These are phyloP conservation scores for Thermoascus crustaceus DNA, from an alignment of 2,329 filamentous ascomycete genomes.

Conservation along the genomic window DNA sequence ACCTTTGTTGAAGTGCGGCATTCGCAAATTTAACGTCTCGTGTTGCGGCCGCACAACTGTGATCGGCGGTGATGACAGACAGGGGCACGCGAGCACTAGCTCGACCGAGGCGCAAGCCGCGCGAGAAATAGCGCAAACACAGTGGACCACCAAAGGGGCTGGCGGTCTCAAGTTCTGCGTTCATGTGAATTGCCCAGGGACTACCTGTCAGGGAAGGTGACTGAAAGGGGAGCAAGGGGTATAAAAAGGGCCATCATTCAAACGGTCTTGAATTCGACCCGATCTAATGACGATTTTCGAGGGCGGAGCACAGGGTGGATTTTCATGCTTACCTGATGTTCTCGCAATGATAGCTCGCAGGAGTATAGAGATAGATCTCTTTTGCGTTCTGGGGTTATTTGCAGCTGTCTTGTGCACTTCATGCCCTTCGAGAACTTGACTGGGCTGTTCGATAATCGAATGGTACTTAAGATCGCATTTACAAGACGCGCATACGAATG, in stretches of 20 bases:
- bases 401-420: slow-evolving; percentile 66
- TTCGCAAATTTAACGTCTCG: slow-evolving; percentile 8
- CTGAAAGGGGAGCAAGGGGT: not conserved
- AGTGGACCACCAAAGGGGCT: slow-evolving; percentile 16
- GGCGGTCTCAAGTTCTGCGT: slow-evolving; percentile 6
- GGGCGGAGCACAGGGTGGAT: slow-evolving; percentile 4
- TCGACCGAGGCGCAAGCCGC: slow-evolving; percentile 11
- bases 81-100: slow-evolving; percentile 21
- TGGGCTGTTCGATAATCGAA: slow-evolving; percentile 56
- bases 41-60: slow-evolving; percentile 10
- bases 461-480: slow-evolving; percentile 77
- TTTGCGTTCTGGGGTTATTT: slow-evolving; percentile 61
- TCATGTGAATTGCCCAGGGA: not conserved
- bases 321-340: slow-evolving; percentile 55
- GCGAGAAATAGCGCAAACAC: slow-evolving; percentile 20
- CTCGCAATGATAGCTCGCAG: slow-evolving; percentile 61
- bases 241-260: not conserved
- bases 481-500: slow-evolving; percentile 74
- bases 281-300: slow-evolving; percentile 1
- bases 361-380: slow-evolving; percentile 67
- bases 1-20: not conserved
- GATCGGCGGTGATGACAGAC: slow-evolving; percentile 15
- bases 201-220: slow-evolving; percentile 1
- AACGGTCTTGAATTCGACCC: not conserved
- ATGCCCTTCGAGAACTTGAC: slow-evolving; percentile 56